Evolutionary conservation across 352 stramenopile genomes (phyloP).

Genomic region (Thalassiosira sp.): DNA sequence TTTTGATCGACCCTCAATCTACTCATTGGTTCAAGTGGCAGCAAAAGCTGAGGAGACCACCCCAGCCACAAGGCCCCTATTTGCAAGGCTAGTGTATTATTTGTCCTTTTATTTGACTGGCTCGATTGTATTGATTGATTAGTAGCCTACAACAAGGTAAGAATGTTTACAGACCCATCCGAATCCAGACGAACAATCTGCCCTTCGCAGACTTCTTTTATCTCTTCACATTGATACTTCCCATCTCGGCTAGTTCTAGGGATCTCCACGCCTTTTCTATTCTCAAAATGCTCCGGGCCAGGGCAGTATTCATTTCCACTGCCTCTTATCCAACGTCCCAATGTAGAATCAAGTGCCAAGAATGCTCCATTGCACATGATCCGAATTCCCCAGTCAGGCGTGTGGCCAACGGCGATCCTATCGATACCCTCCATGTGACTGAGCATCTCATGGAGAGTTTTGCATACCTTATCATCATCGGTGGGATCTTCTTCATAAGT

Average conservation of each 20-base stretch:
- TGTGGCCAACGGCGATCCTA: constrained; percentile 67
- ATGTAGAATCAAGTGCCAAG: constrained; percentile 64
- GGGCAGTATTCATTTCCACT: constrained; percentile 73
- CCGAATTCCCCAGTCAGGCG: constrained; percentile 50
- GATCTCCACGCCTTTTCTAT: constrained; percentile 29
- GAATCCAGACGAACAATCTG: constrained; percentile 56
- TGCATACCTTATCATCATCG: constrained; percentile 26
- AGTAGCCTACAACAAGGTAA: no score
- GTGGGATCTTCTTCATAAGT: constrained; percentile 36
- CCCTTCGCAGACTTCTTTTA: constrained; percentile 56
- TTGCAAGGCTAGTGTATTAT: no score
- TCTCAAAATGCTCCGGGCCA: constrained; percentile 46
- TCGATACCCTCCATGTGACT: constrained; percentile 42
- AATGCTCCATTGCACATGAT: constrained; percentile 58
- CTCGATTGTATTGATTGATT: no score
- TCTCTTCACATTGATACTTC: constrained; percentile 57
- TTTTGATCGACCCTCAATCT: no score
- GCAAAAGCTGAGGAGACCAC: no score
- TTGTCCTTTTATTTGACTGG: no score
- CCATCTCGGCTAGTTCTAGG: constrained; percentile 46
- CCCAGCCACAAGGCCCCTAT: no score
- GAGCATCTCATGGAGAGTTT: constrained; percentile 32
- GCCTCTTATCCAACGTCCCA: constrained; percentile 62
- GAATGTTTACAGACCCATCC: constrained; percentile 53
- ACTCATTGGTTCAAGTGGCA: no score